Evolutionary conservation across 495 filamentous ascomycete species (phyloP).

Genomic region (Lindgomyces ingoldianus): DNA sequence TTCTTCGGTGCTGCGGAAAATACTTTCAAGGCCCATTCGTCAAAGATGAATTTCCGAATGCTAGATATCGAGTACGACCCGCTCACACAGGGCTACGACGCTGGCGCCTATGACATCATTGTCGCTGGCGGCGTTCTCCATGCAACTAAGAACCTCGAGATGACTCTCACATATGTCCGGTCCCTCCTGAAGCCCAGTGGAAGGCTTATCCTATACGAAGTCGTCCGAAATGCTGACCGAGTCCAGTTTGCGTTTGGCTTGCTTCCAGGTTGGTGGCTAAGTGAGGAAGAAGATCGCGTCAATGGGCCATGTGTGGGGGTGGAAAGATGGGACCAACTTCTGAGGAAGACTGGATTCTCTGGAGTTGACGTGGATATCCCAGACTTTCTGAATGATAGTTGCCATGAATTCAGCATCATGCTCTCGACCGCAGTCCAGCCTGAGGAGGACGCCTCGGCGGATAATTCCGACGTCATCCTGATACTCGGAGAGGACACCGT

Average conservation of each 20-base stretch:
- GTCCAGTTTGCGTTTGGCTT: background rate
- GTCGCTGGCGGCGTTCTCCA: background rate
- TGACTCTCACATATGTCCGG: background rate
- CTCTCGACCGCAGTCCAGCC: background rate
- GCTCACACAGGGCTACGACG: background rate
- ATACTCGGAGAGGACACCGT: too few relatives aligned
- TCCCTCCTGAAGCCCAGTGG: background rate
- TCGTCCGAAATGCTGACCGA: background rate
- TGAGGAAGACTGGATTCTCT: background rate
- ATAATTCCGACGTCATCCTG: too few relatives aligned
- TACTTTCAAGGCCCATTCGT: background rate
- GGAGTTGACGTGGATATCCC: background rate
- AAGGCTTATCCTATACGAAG: background rate
- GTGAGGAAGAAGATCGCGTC: background rate
- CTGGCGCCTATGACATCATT: background rate
- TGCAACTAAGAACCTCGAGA: background rate
- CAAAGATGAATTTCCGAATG: background rate
- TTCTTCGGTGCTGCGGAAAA: background rate
- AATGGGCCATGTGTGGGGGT: background rate
- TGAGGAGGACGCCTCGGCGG: too few relatives aligned
- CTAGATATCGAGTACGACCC: background rate
- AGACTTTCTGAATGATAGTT: background rate
- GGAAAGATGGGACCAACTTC: background rate
- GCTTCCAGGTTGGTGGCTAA: background rate
- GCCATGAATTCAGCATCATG: background rate